These are phyloP conservation scores for Albizia julibrissin DNA, from an alignment of 306 rosid species.

Conservation along the genomic window DNA sequence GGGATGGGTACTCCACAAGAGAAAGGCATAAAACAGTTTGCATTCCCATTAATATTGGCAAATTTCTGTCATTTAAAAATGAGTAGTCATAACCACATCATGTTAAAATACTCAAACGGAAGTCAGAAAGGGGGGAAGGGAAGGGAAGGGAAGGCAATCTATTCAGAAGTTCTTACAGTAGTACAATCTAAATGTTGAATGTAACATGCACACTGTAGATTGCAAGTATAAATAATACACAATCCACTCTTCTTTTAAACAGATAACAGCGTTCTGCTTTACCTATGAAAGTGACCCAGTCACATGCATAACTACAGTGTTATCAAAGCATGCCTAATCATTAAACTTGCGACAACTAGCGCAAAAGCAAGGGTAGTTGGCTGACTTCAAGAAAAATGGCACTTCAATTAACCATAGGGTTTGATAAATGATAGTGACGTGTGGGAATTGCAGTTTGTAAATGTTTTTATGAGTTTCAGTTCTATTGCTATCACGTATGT, in stretches of 20 bases:
- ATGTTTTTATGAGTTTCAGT: not conserved
- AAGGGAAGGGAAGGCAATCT: slow-evolving; percentile 8
- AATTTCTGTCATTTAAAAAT: slow-evolving; percentile 17
- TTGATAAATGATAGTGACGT: not conserved
- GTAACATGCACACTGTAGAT: slow-evolving; percentile 21
- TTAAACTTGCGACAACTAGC: slow-evolving; percentile 12
- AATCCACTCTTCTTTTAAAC: not conserved
- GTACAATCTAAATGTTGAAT: slow-evolving; percentile 22
- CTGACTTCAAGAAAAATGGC: slow-evolving; percentile 20
- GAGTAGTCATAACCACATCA: slow-evolving; percentile 23
- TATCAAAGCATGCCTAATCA: slow-evolving; percentile 24
- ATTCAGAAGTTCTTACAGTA: not conserved
- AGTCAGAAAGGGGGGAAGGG: not conserved
- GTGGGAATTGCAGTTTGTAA: not conserved
- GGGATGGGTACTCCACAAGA: slow-evolving; percentile 11
- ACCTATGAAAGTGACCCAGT: not conserved
- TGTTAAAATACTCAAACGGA: slow-evolving; percentile 24
- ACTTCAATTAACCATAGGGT: slow-evolving; percentile 6
- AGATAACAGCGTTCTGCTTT: not conserved
- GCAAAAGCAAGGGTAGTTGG: not conserved
- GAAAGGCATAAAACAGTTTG: not conserved
- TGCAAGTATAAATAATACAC: slow-evolving; percentile 7
- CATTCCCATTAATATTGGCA: slow-evolving; percentile 16
- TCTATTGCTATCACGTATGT: not conserved
- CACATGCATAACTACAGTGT: slow-evolving; percentile 21